phyloP scores from a whole-genome alignment of 2,329 filamentous ascomycete genomes.

The Arachnomyces sp. region DNA sequence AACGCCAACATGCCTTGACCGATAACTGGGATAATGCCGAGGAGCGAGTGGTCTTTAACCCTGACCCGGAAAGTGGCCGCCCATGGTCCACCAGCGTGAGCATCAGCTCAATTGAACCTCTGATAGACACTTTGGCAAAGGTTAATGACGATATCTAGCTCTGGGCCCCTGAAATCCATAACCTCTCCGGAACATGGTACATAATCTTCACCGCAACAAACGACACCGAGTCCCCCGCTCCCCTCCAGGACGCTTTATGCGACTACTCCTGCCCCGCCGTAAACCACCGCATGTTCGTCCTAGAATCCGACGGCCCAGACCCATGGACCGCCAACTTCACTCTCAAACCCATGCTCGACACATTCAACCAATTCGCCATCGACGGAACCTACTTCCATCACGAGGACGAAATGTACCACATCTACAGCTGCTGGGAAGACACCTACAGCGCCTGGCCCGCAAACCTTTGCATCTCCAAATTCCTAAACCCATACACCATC shows the following conservation, averaged over 20 bases:
- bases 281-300: slow-evolving; percentile 46
- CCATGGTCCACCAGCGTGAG: slow-evolving; percentile 29
- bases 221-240: slow-evolving; percentile 38
- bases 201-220: slow-evolving; percentile 48
- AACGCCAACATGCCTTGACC: slow-evolving; percentile 29
- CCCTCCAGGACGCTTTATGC: slow-evolving; percentile 42
- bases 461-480: slow-evolving; percentile 46
- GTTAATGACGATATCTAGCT: slow-evolving; percentile 39
- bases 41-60: slow-evolving; percentile 29
- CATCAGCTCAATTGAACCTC: not conserved
- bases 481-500: slow-evolving; percentile 40
- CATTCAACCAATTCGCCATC: slow-evolving; percentile 47
- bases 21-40: slow-evolving; percentile 36
- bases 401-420: slow-evolving; percentile 31
- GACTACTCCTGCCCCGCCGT: slow-evolving; percentile 44
- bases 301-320: slow-evolving; percentile 36
- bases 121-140: slow-evolving; percentile 13
- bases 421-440: slow-evolving; percentile 33
- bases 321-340: slow-evolving; percentile 40
- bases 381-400: slow-evolving; percentile 48
- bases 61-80: slow-evolving; percentile 22
- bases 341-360: slow-evolving; percentile 42
- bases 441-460: slow-evolving; percentile 43
- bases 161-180: slow-evolving; percentile 46
- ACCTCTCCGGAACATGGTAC: slow-evolving; percentile 42